Conservation (phyloP, 1,139 yeast species). For the Yamadazyma atmosphaerica region DNA sequence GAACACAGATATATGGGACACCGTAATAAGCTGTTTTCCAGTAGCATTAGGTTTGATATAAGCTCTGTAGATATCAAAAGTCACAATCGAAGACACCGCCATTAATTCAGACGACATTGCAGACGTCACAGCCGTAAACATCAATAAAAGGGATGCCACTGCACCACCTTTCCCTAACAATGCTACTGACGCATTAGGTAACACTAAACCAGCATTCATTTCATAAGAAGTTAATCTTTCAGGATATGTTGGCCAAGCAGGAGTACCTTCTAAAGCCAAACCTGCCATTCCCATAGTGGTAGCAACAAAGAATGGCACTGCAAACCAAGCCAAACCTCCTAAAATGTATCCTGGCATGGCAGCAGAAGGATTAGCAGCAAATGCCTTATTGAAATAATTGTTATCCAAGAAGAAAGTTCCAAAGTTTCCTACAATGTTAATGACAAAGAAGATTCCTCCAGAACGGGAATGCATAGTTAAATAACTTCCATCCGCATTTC, state of each 20-base stretch:
- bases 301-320: constrained; percentile 79
- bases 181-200: constrained; percentile 87
- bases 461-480: constrained; percentile 75
- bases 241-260: constrained; percentile 79
- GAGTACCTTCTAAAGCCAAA: constrained; percentile 63
- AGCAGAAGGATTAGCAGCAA: constrained; percentile 81
- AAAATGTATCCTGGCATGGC: constrained; percentile 87
- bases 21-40: constrained; percentile 66
- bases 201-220: constrained; percentile 76
- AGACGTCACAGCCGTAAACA: constrained; percentile 81
- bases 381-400: constrained; percentile 89
- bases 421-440: constrained; percentile 82
- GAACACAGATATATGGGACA: constrained; percentile 67
- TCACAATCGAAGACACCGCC: constrained; percentile 80
- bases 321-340: constrained; percentile 93
- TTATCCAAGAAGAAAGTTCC: constrained; percentile 89
- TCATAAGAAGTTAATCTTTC: constrained; percentile 61
- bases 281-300: constrained; percentile 86
- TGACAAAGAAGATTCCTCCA: constrained; percentile 83
- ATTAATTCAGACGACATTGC: constrained; percentile 87
- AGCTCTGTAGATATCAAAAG: constrained; percentile 80
- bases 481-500: constrained; percentile 76
- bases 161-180: constrained; percentile 87
- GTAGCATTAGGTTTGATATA: constrained; percentile 77
- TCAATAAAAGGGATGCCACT: constrained; percentile 69